Conservation (phyloP, 495 filamentous ascomycete species). For the Usnea hakonensis region DNA sequence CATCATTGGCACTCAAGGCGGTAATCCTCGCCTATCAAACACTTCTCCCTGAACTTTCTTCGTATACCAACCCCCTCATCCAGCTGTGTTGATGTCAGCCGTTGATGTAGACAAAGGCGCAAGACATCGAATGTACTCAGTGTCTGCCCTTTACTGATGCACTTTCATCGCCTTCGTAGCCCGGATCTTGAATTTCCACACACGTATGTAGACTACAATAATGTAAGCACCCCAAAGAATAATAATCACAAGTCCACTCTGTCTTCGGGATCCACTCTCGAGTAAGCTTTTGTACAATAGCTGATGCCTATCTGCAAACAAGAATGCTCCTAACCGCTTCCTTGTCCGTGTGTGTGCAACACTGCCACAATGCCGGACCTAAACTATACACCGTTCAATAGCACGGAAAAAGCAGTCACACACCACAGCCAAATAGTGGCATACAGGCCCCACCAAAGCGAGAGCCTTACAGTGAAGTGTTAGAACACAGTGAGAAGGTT, state of each 20-base stretch:
- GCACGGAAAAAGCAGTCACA: slow-evolving; percentile 1
- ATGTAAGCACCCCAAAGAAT: not conserved
- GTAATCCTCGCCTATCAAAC: not conserved
- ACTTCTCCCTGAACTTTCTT: not conserved
- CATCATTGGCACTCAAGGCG: not conserved
- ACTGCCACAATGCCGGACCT: slow-evolving; percentile 7
- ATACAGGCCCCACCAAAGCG: not conserved
- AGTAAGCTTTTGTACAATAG: slow-evolving; percentile 9
- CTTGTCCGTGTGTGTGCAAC: slow-evolving; percentile 1
- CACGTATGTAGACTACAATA: too few species aligned
- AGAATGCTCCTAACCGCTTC: not conserved
- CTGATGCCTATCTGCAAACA: slow-evolving; percentile 1
- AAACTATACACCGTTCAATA: slow-evolving; percentile 8
- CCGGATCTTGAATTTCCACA: not conserved
- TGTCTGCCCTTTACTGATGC: not conserved
- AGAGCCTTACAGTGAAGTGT: not conserved
- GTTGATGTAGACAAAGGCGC: not conserved
- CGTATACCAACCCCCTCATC: not conserved
- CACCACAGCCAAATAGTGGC: not conserved
- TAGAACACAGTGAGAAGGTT: slow-evolving; percentile 7
- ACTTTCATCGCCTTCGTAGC: not conserved
- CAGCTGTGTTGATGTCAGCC: not conserved
- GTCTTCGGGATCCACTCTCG: not conserved
- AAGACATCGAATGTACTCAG: not conserved
- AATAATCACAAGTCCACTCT: not conserved